These are phyloP conservation scores for Beauveria brongniartii DNA, from an alignment of 2,329 filamentous ascomycete genomes.

Conservation along the genomic window DNA sequence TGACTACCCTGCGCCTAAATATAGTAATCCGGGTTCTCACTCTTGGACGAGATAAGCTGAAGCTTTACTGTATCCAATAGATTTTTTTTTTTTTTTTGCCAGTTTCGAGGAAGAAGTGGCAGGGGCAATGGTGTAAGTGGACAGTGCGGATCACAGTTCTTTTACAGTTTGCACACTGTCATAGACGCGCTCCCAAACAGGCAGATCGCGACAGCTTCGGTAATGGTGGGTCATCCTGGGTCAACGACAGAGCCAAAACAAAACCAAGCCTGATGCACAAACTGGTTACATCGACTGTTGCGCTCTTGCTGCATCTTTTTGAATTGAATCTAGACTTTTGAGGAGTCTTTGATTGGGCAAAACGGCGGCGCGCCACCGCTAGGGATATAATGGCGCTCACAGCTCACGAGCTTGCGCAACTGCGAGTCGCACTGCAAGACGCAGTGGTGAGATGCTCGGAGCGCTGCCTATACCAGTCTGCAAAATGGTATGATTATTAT, in stretches of 20 bases:
- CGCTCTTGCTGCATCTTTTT: not conserved
- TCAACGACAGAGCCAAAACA: not conserved
- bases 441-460: constrained; percentile 89
- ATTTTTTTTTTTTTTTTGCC: not conserved
- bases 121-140: not conserved
- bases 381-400: constrained; percentile 41
- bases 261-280: not conserved
- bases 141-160: not conserved
- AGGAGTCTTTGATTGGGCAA: not conserved
- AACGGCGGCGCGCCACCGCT: not conserved
- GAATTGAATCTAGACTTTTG: not conserved
- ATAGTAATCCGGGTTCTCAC: too few species aligned
- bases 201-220: constrained; percentile 4
- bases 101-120: not conserved
- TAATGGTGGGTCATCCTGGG: not conserved
- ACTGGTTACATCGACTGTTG: not conserved
- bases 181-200: constrained; percentile 1
- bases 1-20: too few species aligned
- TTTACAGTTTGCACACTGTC: not conserved
- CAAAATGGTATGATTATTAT: constrained; percentile 69
- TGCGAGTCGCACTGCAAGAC: constrained; percentile 70
- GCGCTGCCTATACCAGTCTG: constrained; percentile 87
- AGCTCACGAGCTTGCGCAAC: constrained; percentile 50
- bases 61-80: too few species aligned
- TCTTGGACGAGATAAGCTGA: too few species aligned